Base-by-base conservation (phyloP, 1,139 yeast genomes). In the Zygosaccharomyces pseudobailii region DNA sequence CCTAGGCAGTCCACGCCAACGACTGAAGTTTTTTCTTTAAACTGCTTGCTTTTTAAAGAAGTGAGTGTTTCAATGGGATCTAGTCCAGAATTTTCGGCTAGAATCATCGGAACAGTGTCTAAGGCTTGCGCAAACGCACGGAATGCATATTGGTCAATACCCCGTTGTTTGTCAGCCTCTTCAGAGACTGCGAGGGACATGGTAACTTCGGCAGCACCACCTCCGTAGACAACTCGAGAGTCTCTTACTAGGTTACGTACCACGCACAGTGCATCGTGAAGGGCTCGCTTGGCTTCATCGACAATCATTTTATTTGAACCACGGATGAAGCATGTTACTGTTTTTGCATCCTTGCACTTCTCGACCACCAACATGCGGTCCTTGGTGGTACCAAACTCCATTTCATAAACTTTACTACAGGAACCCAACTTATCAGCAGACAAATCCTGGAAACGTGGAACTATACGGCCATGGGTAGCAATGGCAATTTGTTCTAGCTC, bases 281-380 rank as follows among this genome's bases (percentile, higher is more conserved):
- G 76, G 1, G 98, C 97, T 69, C 99, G 82, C 57, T 87, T 81
- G 48, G 97, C 95, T 72, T 94, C 98, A 59, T 92, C 97, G 27
- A 87, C 90, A 63, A 94, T 89, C 98, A 94, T 94, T 69, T 88
- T 92, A 70, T 90, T 92, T 19, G 96, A 87, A 40, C 98, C 98
- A 67, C 98, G 80, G 43, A 94, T 76, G 64, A 94, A 85, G 60
- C 95, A 87, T 0, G 97, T 90, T 7, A 90, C 97, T 2, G 97
- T 96, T 63, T 85, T 82, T 35, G 94, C 78, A 64, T 87, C 87
- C 36, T 89, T 82, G 62, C 95, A 84, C 55, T 89, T 89, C 71
- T 92, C 98, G 57, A 94, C 82, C 30, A 90, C 94, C 60, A 92
- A 75, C 97, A 92, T 92, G 61, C 95, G 84, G 62, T 92, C 97